Base-by-base conservation (phyloP, 2,329 filamentous ascomycete species). In the Clarireedia sp. region DNA sequence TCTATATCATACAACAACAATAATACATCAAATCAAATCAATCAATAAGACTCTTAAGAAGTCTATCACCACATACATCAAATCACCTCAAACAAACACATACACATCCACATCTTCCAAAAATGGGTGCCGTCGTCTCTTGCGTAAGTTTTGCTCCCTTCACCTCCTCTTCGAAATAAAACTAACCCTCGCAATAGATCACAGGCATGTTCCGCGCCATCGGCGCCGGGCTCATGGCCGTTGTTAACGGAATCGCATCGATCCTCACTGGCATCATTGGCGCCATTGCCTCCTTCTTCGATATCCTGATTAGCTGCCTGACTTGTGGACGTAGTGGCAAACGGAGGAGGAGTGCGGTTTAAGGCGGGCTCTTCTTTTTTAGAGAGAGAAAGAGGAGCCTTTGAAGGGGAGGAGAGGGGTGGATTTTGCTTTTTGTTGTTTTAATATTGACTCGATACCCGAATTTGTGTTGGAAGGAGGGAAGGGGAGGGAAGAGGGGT, bases 211-310 rank as follows among this genome's bases (percentile, higher is more conserved):
- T 66, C 63, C 66, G 62, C 38, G 64, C 67, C 51, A 68, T 69
- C 57, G 67, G 67, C 36, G 55, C 62, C 24, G 64, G 64, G 43
- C 60, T 69, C 41, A 69, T 79, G 74, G 74, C 74, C 60, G 73
- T 82, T 59, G 74, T 82, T 59, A 78, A 79, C 61, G 77, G 73
- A 50, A 79, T 82, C 59, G 78, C 66, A 40, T 56, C 57, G n/a
- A 59, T 68, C 29, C 63, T 68, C n/a, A 60, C 65, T 58, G 64
- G 62, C 8, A 67, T 69, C 59, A 64, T 69, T 53, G 59, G 60
- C 16, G 67, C 62, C 45, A 67, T 68, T 41, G 65, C 64, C 29
- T 53, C 60, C 17, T 63, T 71, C 62, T 69, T 71, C 60, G 64
- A 64, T 54, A 67, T 71, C 59, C 63, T 71, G 51, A 67, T 71